Evolutionary conservation across 495 filamentous ascomycete species (phyloP), one percentile per base, ranked within the genome.

Genomic region (Hyaloscypha hepaticicola): DNA sequence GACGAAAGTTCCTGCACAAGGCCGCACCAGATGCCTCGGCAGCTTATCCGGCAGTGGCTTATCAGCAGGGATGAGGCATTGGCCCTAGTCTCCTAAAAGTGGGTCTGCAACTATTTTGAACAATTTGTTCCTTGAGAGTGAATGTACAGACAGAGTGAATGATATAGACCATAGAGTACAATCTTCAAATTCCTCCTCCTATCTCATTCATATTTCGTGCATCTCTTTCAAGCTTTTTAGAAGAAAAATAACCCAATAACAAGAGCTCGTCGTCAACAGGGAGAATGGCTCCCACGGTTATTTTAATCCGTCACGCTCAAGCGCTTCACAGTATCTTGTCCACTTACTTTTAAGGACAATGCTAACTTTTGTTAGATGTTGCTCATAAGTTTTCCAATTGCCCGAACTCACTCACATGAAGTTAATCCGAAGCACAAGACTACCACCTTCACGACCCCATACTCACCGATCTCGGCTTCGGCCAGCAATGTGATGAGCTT

Each of bases 281-380:
- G 38, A 45, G 7, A 45, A 87, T 87, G 84, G 72, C 84, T 56
- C 84, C 84, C 2, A 86, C 80, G 0, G 66, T 86, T n/a, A 82
- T 87, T 68, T 76, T 87, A 8, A 79, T 87, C 49, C 79, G 85
- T 50, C 84, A 87, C 67, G 85, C 83, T 31, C 76, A 87, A 72
- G 85, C 82, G 3, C 71, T 78, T 9, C 85, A 85, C 72, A 87
- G 86, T 71, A 74, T 8, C 22, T 14, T 3, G 14, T 34, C 27
- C 26, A 3, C 26, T 55, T 34, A 26, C 11, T 33, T 59, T 25
- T 24, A 58, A 38, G 1, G 26, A 26, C n/a, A 60, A 72, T 24
- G 72, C 77, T 75, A 19, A 29, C 21, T 16, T 51, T 1, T 34
- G 34, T 45, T 45, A 70, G 69, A 71, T 69, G 73, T 60, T 55